These are phyloP conservation scores for Aspergillus tamarii DNA, from an alignment of 2,329 filamentous ascomycete genomes.

Conservation along the genomic window DNA sequence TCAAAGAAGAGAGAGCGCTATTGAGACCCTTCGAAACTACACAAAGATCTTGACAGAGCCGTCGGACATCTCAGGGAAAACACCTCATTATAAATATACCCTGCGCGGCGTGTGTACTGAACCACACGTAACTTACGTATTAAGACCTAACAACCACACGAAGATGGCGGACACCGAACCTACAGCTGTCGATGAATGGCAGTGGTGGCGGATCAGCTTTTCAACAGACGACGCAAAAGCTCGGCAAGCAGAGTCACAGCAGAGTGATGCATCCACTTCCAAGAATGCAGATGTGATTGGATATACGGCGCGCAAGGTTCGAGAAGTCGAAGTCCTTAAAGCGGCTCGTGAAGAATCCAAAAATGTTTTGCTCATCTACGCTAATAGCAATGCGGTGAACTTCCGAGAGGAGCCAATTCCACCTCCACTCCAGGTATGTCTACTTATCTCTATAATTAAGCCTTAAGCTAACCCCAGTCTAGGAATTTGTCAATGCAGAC, in stretches of 20 bases:
- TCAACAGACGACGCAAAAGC: conserved; percentile 47
- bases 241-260: conserved; percentile 31
- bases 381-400: conserved; percentile 52
- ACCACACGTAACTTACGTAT: conserved; percentile 60
- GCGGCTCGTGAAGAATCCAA: conserved; percentile 56
- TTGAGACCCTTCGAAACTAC: conserved; percentile 47
- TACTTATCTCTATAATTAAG: background rate
- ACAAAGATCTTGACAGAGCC: conserved; percentile 52
- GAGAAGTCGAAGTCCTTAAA: conserved; percentile 58
- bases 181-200: conserved; percentile 38
- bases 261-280: conserved; percentile 22
- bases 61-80: conserved; percentile 42
- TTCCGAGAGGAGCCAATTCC: conserved; percentile 37
- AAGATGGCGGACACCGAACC: conserved; percentile 25
- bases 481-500: conserved; percentile 55
- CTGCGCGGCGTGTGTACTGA: conserved; percentile 63
- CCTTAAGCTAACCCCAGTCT: conserved; percentile 19
- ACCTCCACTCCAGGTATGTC: conserved; percentile 41
- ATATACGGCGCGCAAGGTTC: conserved; percentile 47
- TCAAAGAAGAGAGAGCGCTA: conserved; percentile 43
- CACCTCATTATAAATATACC: conserved; percentile 54
- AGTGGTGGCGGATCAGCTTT: conserved; percentile 62
- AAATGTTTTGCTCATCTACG: conserved; percentile 62
- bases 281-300: conserved; percentile 41
- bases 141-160: conserved; percentile 37